phyloP scores from a whole-genome alignment of 768 basidiomycete genomes.

The Boletus bicolor region DNA sequence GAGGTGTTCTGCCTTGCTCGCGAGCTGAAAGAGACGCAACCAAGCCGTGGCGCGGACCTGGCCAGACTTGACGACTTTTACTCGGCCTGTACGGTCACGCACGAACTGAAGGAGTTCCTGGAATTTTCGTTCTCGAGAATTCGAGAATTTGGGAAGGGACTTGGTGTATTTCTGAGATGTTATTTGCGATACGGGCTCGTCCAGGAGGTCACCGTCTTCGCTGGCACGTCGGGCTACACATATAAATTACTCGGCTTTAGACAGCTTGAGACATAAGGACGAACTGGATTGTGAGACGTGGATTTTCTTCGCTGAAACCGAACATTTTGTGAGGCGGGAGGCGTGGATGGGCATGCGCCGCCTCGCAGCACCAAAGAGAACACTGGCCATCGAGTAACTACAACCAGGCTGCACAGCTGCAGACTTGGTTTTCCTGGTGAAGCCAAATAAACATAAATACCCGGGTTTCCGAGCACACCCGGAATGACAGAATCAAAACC shows the following conservation, averaged over 20 bases:
- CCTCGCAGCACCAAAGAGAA: conserved; percentile 11
- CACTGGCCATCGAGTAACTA: conserved; percentile 13
- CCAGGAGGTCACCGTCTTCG: conserved; percentile 9
- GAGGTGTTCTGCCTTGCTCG: conserved; percentile 48
- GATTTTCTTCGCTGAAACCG: conserved; percentile 10
- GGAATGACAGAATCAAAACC: no score
- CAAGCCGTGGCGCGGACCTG: conserved; percentile 47
- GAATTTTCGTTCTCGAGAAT: conserved; percentile 23
- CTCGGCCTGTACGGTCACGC: conserved; percentile 27
- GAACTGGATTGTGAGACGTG: conserved; percentile 24
- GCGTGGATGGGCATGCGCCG: conserved; percentile 7
- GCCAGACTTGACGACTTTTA: conserved; percentile 28
- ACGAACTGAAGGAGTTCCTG: conserved; percentile 26
- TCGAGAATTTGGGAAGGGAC: background rate
- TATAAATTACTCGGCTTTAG: background rate
- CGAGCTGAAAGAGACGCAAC: conserved; percentile 50
- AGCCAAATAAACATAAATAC: conserved; percentile 14
- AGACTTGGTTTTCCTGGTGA: background rate
- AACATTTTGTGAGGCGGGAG: conserved; percentile 1
- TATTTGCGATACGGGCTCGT: background rate
- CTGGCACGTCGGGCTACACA: conserved; percentile 14
- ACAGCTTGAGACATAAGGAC: conserved; percentile 8
- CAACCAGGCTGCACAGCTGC: background rate
- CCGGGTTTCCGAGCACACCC: background rate
- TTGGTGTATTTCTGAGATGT: background rate